Conservation (phyloP, 495 filamentous ascomycete genomes). For the Penicillium simplicissimum region DNA sequence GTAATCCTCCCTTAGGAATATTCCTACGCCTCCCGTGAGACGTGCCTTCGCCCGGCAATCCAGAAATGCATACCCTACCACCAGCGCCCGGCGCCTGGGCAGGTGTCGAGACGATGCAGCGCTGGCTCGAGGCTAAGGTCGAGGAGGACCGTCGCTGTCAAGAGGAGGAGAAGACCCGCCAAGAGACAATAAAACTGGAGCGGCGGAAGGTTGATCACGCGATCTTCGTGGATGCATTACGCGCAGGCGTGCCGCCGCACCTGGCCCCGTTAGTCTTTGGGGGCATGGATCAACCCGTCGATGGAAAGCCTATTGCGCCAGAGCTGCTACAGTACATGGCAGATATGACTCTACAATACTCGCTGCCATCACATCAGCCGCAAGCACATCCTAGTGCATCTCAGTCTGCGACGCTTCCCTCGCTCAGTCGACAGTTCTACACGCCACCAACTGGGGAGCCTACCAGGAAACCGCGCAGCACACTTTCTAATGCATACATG, state of each 20-base stretch:
- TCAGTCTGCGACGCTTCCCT: neutral
- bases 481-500: neutral
- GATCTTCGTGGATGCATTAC: conserved; percentile 79
- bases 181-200: conserved; percentile 75
- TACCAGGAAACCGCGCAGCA: neutral
- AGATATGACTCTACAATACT: neutral
- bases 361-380: neutral
- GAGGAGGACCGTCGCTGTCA: conserved; percentile 85
- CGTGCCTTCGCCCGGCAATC: conserved; percentile 34
- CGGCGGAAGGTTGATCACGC: conserved; percentile 80
- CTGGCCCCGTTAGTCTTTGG: conserved; percentile 90
- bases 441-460: neutral
- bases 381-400: neutral
- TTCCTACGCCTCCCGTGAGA: conserved; percentile 38
- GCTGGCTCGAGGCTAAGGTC: conserved; percentile 77
- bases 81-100: conserved; percentile 72
- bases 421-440: conserved; percentile 1
- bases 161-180: conserved; percentile 85
- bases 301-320: neutral
- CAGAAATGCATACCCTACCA: conserved; percentile 53
- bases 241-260: conserved; percentile 78
- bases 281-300: conserved; percentile 52
- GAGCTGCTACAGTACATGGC: conserved; percentile 3
- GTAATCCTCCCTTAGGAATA: conserved; percentile 38
- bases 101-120: conserved; percentile 76